A percentile compares a stretch with the other conserved stretches of the same genome.
Evolutionary conservation across 2,329 filamentous ascomycete genomes (phyloP).

Genomic region (Pyrenophora teres): DNA sequence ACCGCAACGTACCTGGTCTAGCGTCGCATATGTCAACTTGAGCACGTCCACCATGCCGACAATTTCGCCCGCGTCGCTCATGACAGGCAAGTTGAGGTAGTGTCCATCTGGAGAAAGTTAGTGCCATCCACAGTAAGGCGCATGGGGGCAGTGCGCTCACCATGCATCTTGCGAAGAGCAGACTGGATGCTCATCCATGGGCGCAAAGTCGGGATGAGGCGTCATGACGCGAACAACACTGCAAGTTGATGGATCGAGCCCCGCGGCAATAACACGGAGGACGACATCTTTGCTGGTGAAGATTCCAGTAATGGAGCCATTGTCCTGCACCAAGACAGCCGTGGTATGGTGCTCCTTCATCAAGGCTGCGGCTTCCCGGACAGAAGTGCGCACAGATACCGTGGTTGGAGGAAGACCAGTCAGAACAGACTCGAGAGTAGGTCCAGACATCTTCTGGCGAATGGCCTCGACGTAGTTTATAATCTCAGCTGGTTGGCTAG

Average conservation of each 20-base stretch:
- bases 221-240: constrained; percentile 99
- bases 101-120: constrained; percentile 75
- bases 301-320: constrained; percentile 96
- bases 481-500: constrained; percentile 96
- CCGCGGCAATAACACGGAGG: constrained; percentile 94
- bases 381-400: constrained; percentile 92
- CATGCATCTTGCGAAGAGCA: constrained; percentile 98
- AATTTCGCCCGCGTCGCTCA: constrained; percentile 96
- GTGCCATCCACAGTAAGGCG: background rate
- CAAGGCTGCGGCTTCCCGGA: constrained; percentile 89
- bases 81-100: constrained; percentile 96
- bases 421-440: constrained; percentile 91
- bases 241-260: constrained; percentile 90
- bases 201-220: constrained; percentile 96
- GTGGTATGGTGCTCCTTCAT: constrained; percentile 99
- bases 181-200: constrained; percentile 99
- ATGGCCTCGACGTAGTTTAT: constrained; percentile 98
- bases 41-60: constrained; percentile 99
- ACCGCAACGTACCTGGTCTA: constrained; percentile 75
- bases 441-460: constrained; percentile 94
- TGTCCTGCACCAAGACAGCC: constrained; percentile 92
- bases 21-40: constrained; percentile 95
- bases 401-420: constrained; percentile 91
- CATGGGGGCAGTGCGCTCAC: constrained; percentile 57
- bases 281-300: constrained; percentile 99